Evolutionary conservation across 352 stramenopile species (phyloP).

Genomic region (Thalassiosira exigua): DNA sequence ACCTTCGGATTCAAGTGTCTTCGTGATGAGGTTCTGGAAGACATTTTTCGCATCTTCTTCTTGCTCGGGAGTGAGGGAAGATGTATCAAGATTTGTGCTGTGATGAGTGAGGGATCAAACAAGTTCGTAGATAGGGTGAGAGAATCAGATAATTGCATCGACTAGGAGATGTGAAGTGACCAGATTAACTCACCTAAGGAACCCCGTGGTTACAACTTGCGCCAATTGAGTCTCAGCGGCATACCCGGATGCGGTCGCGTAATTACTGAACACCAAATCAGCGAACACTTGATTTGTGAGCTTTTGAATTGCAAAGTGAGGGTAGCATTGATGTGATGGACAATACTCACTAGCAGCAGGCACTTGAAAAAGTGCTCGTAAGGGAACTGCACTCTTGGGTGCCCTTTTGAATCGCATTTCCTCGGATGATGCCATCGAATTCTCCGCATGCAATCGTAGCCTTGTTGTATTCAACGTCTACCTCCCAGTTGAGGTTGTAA

Average conservation of each 20-base stretch:
- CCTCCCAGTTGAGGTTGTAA: constrained; percentile 69
- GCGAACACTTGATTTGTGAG: too few species aligned
- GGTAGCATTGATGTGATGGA: too few species aligned
- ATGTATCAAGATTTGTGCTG: constrained; percentile 52
- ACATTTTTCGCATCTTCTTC: constrained; percentile 43
- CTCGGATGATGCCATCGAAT: constrained; percentile 61
- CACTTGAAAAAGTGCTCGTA: constrained; percentile 59
- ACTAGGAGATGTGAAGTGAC: too few species aligned
- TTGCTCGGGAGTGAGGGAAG: constrained; percentile 30
- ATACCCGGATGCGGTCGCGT: constrained; percentile 46
- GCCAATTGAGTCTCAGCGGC: constrained; percentile 12
- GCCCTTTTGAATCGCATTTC: constrained; percentile 49
- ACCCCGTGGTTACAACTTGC: constrained; percentile 35
- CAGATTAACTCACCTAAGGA: too few species aligned
- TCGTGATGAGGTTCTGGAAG: constrained; percentile 35
- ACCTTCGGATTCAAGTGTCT: constrained; percentile 22
- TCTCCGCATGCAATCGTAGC: constrained; percentile 58
- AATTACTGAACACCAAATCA: too few species aligned
- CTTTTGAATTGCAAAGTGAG: too few species aligned
- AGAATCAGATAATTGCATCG: too few species aligned
- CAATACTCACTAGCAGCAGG: constrained; percentile 72
- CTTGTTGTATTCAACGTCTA: constrained; percentile 65
- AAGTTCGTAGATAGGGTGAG: too few species aligned
- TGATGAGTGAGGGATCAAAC: too few species aligned
- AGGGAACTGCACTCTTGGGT: constrained; percentile 57